phyloP scores from a whole-genome alignment of 352 stramenopile genomes.

The Phytophthora cryptogea region DNA sequence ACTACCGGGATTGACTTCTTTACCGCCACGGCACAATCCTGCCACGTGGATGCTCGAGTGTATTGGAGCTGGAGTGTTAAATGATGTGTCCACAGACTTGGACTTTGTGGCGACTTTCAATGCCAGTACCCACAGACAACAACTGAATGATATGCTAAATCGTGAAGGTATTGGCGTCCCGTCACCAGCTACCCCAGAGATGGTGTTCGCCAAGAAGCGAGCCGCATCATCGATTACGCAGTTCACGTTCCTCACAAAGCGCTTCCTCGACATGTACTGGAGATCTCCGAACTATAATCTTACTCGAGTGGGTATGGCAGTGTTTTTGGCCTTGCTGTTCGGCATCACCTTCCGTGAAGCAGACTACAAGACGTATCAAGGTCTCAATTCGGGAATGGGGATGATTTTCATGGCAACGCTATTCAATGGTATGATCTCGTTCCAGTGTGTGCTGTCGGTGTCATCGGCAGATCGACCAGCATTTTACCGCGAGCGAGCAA shows the following conservation, averaged over 20 bases:
- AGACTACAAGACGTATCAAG: conserved; percentile 51
- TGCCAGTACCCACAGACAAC: conserved; percentile 26
- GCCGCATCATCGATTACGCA: conserved; percentile 31
- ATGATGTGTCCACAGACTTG: conserved; percentile 29
- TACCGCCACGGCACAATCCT: conserved; percentile 65
- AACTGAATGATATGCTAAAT: conserved; percentile 21
- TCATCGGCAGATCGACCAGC: conserved; percentile 79
- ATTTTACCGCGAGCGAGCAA: conserved; percentile 84
- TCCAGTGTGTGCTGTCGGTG: conserved; percentile 73
- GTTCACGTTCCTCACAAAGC: conserved; percentile 29
- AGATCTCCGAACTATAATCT: conserved; percentile 87
- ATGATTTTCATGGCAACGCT: conserved; percentile 87
- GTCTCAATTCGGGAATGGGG: conserved; percentile 61
- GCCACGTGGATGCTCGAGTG: conserved; percentile 82
- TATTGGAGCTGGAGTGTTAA: conserved; percentile 38
- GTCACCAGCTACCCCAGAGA: conserved; percentile 20
- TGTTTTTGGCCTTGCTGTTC: conserved; percentile 82
- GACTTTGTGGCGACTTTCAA: conserved; percentile 43
- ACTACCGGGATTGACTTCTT: conserved; percentile 41
- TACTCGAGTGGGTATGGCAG: conserved; percentile 70
- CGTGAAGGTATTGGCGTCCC: conserved; percentile 27
- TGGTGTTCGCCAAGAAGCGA: conserved; percentile 33
- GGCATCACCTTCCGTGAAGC: conserved; percentile 59
- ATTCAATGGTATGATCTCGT: conserved; percentile 85
- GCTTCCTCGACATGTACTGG: conserved; percentile 59